Conservation (phyloP, 2,329 filamentous ascomycete species). For the Elsinoe australis region DNA sequence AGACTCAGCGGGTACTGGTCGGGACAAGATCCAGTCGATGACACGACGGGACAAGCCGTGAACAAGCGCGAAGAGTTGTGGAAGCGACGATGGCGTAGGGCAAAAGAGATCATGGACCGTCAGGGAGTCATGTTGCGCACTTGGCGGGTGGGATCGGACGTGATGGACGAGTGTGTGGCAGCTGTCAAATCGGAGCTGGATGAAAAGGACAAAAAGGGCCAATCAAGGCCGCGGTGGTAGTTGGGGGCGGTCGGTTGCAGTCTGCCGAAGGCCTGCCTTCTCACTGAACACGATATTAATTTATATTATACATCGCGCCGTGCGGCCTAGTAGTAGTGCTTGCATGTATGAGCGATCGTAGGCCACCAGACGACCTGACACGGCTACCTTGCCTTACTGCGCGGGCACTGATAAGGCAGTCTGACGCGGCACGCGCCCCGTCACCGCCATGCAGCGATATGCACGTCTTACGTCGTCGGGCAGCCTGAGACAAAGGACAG, state of each 20-base stretch:
- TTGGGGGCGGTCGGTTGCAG: not conserved
- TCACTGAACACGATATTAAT: constrained; percentile 10
- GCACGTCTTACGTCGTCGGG: constrained; percentile 10
- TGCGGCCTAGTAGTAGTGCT: constrained; percentile 3
- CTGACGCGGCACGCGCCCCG: not conserved
- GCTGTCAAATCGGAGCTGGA: constrained; percentile 54
- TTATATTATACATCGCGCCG: constrained; percentile 14
- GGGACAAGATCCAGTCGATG: constrained; percentile 20
- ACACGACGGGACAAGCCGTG: constrained; percentile 25
- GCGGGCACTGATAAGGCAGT: constrained; percentile 8
- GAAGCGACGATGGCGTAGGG: constrained; percentile 58
- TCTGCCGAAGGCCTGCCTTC: constrained; percentile 12
- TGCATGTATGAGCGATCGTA: constrained; percentile 6
- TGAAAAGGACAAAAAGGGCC: constrained; percentile 20
- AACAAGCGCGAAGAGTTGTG: constrained; percentile 69
- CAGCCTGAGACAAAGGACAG: constrained; percentile 8
- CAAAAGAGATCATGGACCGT: constrained; percentile 55
- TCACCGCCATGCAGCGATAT: not conserved
- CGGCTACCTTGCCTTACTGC: too few species aligned
- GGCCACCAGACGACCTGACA: constrained; percentile 8
- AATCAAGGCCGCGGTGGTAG: constrained; percentile 15
- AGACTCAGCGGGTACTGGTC: constrained; percentile 30
- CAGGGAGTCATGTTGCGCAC: constrained; percentile 62
- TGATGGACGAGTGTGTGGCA: constrained; percentile 56
- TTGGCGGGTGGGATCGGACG: constrained; percentile 67